Base-by-base conservation (phyloP, 2,329 filamentous ascomycete species). In the Aureobasidium sp. region DNA sequence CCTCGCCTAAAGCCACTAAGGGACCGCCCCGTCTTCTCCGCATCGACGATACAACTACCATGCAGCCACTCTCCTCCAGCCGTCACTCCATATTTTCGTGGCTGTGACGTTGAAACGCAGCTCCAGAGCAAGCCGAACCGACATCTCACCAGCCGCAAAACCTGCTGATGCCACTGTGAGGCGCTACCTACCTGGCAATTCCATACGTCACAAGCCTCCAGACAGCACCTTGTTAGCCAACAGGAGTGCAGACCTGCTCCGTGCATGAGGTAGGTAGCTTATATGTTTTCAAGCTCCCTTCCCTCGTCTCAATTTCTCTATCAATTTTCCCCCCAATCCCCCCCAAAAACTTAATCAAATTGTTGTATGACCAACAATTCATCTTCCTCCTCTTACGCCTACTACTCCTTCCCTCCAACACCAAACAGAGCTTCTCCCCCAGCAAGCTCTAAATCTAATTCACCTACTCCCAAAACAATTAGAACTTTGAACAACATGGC, bases 381-480 rank as follows among this genome's bases (percentile, higher is more conserved):
- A 49, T 68, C 69, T 61, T 69, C 68, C 60, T 76, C 45, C 45
- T 39, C 47, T 24, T 51, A 76, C 70, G 70, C 71, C 52, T 76
- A 75, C 65, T 76, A 75, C 64, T 75, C 74, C 57, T 76, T 76
- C 56, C 73, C 74, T 62, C 72, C 71, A 51, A 75, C 74, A 42
- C 73, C 74, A 52, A 74, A 68, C 58, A 68, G 72, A 63, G 56
- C 61, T 61, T 74, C 73, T 25, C 62, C 64, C 30, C 45, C 55
- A 14, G 44, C 51, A n/a, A 53, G 42, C 40, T 55, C 53, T 29
- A 64, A 67, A 56, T 68, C 69, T 58, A 65, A 63, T 60, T 64
- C 66, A 44, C 57, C 60, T 54, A 60, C 59, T 39, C 55, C 55
- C 50, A 60, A 60, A 27, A 57, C 60, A 58, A 58, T 55, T 54